Conservation (phyloP, 2,329 filamentous ascomycete genomes). For the Trichoderma citrinoviride region DNA sequence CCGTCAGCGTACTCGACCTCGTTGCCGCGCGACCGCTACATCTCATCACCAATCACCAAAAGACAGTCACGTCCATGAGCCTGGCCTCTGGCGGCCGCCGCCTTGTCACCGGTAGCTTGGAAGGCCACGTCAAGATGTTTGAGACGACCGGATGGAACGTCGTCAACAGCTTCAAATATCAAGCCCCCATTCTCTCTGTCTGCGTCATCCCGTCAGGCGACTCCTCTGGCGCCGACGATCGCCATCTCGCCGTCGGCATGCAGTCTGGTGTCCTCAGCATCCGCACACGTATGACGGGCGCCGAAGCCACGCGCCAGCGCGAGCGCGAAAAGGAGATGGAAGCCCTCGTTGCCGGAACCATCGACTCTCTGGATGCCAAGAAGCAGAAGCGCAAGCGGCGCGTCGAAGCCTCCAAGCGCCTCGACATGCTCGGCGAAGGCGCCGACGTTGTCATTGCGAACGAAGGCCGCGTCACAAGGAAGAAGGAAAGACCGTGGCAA, state of each 20-base stretch:
- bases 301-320: constrained; percentile 71
- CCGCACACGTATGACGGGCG: constrained; percentile 80
- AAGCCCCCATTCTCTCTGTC: constrained; percentile 83
- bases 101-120: constrained; percentile 82
- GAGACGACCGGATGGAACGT: constrained; percentile 95
- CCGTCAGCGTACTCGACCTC: constrained; percentile 87
- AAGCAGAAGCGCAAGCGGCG: constrained; percentile 66
- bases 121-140: constrained; percentile 96
- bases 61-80: constrained; percentile 87
- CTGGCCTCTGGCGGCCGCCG: constrained; percentile 77
- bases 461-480: constrained; percentile 49
- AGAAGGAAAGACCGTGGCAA: constrained; percentile 75
- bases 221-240: constrained; percentile 63
- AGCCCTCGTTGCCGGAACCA: constrained; percentile 71
- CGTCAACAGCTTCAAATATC: constrained; percentile 91
- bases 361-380: constrained; percentile 73
- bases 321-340: constrained; percentile 84
- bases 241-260: constrained; percentile 93
- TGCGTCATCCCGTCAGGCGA: constrained; percentile 58
- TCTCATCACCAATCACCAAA: constrained; percentile 91
- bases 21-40: constrained; percentile 86
- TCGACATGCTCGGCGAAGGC: constrained; percentile 79
- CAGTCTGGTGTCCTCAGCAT: constrained; percentile 89
- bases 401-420: constrained; percentile 47
- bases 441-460: constrained; percentile 87